A percentile compares a stretch with the other conserved stretches of the same genome.
These are phyloP conservation scores for Pachysandra terminalis DNA, from an alignment of 164 flowering plant genomes.

Conservation along the genomic window DNA sequence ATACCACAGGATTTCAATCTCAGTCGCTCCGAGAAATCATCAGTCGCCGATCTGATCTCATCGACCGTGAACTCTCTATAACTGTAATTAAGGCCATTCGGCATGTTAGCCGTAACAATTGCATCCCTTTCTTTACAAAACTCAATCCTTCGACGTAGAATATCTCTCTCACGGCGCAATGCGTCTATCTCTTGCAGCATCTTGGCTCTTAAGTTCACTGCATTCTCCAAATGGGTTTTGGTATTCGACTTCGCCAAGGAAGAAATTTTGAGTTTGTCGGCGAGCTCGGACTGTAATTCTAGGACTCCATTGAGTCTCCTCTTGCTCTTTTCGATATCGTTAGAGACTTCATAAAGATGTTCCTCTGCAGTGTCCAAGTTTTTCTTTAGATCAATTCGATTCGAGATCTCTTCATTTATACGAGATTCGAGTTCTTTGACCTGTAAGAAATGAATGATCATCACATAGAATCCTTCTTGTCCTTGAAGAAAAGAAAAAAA, in stretches of 20 bases:
- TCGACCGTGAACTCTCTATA: constrained; percentile 44
- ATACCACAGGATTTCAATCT: constrained; percentile 33
- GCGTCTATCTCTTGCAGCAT: constrained; percentile 48
- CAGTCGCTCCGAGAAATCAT: constrained; percentile 36
- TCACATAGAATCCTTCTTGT: neutral
- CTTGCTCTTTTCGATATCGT: constrained; percentile 40
- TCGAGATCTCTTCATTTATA: constrained; percentile 31
- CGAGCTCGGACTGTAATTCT: constrained; percentile 47
- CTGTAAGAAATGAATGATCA: constrained; percentile 18
- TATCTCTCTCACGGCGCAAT: constrained; percentile 43
- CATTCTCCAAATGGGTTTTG: constrained; percentile 43
- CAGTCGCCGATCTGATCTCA: constrained; percentile 49
- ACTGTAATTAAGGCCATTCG: constrained; percentile 19
- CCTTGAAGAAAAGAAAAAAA: neutral
- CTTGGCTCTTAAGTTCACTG: constrained; percentile 31
- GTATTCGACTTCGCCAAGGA: constrained; percentile 26
- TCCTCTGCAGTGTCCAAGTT: constrained; percentile 32
- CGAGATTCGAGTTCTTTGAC: constrained; percentile 39
- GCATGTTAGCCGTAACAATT: constrained; percentile 21
- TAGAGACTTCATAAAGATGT: constrained; percentile 24
- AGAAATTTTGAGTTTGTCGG: constrained; percentile 35
- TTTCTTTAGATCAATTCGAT: constrained; percentile 27
- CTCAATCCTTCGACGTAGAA: constrained; percentile 46
- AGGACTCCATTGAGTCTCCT: constrained; percentile 35
- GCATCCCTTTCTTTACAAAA: constrained; percentile 60